Evolutionary conservation across 2,329 filamentous ascomycete genomes (phyloP).

Genomic region (Ophiocordyceps camponoti-leonardi): DNA sequence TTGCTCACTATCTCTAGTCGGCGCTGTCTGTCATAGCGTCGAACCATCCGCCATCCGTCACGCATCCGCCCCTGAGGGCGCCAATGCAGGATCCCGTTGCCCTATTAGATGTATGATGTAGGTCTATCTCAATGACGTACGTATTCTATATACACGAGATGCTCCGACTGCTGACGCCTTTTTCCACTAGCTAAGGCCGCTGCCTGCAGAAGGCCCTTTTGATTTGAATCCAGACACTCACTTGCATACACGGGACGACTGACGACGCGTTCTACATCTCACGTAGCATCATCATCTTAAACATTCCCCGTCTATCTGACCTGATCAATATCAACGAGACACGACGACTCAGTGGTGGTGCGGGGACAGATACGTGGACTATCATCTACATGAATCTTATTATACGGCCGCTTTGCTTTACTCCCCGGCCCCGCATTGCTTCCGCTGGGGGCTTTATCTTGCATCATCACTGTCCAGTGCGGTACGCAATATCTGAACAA

Average conservation of each 20-base stretch:
- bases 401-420: background rate
- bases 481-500: conserved; percentile 23
- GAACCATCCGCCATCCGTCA: background rate
- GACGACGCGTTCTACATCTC: background rate
- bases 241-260: background rate
- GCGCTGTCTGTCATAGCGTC: background rate
- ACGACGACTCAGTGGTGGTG: background rate
- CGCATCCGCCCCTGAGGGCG: background rate
- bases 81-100: background rate
- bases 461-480: background rate
- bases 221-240: background rate
- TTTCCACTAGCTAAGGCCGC: background rate
- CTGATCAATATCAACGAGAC: background rate
- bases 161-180: background rate
- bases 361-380: background rate
- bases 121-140: background rate
- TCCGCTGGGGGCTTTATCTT: background rate
- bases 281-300: background rate
- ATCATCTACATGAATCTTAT: background rate
- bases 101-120: background rate
- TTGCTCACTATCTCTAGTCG: conserved; percentile 21
- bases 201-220: background rate
- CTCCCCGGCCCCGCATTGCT: too few relatives aligned
- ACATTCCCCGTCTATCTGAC: background rate
- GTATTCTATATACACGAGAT: background rate